Percentiles rank a stretch among this genome's conserved stretches.
Evolutionary conservation across 2,329 filamentous ascomycete genomes (phyloP).

Genomic region (Penicillium vulpinum): DNA sequence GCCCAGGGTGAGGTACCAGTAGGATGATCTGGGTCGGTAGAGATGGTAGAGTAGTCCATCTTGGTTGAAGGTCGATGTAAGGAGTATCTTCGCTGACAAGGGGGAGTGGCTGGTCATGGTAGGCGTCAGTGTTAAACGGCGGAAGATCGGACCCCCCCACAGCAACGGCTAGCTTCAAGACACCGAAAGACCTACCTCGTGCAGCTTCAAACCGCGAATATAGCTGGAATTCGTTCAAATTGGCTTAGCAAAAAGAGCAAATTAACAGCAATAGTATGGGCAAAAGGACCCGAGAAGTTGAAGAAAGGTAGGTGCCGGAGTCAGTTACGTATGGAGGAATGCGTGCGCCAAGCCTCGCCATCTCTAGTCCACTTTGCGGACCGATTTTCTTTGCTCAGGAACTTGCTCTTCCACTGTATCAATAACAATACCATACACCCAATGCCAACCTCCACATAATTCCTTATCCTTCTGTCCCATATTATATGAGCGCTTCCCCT

Average conservation of each 20-base stretch:
- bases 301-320: slow-evolving; percentile 6
- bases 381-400: slow-evolving; percentile 13
- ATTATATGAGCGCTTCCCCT: slow-evolving; percentile 8
- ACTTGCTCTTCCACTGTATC: slow-evolving; percentile 1
- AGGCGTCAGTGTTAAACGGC: slow-evolving; percentile 28
- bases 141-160: slow-evolving; percentile 22
- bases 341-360: slow-evolving; percentile 24
- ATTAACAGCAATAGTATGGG: not conserved
- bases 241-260: slow-evolving; percentile 11
- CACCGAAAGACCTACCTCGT: slow-evolving; percentile 19
- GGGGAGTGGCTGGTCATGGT: slow-evolving; percentile 21
- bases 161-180: slow-evolving; percentile 17
- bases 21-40: slow-evolving; percentile 59
- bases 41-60: slow-evolving; percentile 67
- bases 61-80: slow-evolving; percentile 18
- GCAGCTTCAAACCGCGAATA: slow-evolving; percentile 6
- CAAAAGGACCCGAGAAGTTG: not conserved
- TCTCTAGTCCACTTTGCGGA: slow-evolving; percentile 15
- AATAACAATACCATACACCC: not conserved
- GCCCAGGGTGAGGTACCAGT: slow-evolving; percentile 64
- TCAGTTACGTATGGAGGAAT: slow-evolving; percentile 24
- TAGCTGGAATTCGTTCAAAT: not conserved
- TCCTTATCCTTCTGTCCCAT: not conserved
- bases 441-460: slow-evolving; percentile 7
- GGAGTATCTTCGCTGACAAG: slow-evolving; percentile 19